Evolutionary conservation across 352 stramenopile genomes (phyloP).

Genomic region (Phytophthora citricola): DNA sequence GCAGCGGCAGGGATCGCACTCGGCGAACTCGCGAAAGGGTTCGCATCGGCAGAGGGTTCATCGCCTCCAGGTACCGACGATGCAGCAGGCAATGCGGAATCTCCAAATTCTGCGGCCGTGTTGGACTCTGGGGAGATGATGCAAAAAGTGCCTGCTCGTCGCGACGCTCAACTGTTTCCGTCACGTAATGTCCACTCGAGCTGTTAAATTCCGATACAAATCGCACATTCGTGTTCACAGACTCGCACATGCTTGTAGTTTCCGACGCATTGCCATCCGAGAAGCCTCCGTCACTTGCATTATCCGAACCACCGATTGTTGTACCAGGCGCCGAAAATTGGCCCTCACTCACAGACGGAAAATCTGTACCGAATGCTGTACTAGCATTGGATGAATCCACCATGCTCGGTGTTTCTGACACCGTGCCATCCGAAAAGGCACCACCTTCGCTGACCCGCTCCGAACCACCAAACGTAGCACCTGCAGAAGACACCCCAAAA

Average conservation of each 20-base stretch:
- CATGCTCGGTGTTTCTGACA: conserved; percentile 76
- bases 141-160: conserved; percentile 33
- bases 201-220: conserved; percentile 46
- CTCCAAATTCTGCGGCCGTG: conserved; percentile 21
- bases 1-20: conserved; percentile 34
- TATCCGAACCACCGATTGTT: conserved; percentile 65
- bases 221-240: conserved; percentile 43
- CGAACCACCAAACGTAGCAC: conserved; percentile 78
- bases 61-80: conserved; percentile 32
- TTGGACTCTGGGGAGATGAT: conserved; percentile 36
- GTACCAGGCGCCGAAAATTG: conserved; percentile 70
- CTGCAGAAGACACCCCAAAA: conserved; percentile 77
- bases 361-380: conserved; percentile 80
- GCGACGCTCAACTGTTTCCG: conserved; percentile 29
- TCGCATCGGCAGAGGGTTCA: conserved; percentile 37
- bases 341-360: conserved; percentile 75
- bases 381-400: conserved; percentile 78
- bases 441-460: conserved; percentile 71
- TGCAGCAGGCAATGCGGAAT: conserved; percentile 14
- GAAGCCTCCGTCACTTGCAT: conserved; percentile 59
- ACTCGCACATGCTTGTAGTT: conserved; percentile 61
- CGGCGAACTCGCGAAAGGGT: conserved; percentile 52
- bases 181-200: conserved; percentile 48
- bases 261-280: conserved; percentile 71
- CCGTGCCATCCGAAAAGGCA: conserved; percentile 68